Evolutionary conservation across 176 grass and related monocot genomes (phyloP).

Genomic region (Cocos nucifera): DNA sequence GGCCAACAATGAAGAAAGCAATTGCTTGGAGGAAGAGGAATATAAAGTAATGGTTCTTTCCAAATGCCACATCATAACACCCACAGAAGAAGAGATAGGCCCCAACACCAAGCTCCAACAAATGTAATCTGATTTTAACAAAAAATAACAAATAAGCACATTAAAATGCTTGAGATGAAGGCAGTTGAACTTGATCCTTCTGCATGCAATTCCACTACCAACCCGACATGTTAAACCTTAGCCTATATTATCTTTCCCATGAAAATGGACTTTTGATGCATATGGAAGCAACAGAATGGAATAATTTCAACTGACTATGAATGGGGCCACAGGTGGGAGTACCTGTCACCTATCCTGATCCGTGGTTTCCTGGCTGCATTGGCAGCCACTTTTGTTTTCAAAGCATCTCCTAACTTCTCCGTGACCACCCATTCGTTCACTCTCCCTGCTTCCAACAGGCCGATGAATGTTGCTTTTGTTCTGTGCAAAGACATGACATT

Average conservation of each 20-base stretch:
- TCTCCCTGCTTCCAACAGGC: slow-evolving; percentile 2
- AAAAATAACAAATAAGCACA: not conserved
- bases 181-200: too few species aligned
- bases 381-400: not conserved
- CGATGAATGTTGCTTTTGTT: not conserved
- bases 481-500: slow-evolving; percentile 7
- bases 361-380: not conserved
- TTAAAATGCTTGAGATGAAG: too few species aligned
- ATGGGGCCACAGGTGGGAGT: too few species aligned
- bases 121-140: not conserved
- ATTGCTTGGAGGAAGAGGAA: slow-evolving; percentile 14
- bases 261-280: too few species aligned
- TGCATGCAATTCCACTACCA: too few species aligned
- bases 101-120: slow-evolving; percentile 3
- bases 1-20: slow-evolving; percentile 9
- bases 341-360: not conserved
- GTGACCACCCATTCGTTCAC: slow-evolving; percentile 2
- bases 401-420: not conserved
- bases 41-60: slow-evolving; percentile 1
- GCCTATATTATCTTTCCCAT: too few species aligned
- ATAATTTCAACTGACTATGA: too few species aligned
- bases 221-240: too few species aligned
- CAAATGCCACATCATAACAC: not conserved
- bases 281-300: too few species aligned
- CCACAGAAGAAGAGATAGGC: slow-evolving; percentile 8